Evolutionary conservation across 352 stramenopile genomes (phyloP), one percentile per base, ranked within the genome.

Genomic region (Thalassiosira livingstoniorum): DNA sequence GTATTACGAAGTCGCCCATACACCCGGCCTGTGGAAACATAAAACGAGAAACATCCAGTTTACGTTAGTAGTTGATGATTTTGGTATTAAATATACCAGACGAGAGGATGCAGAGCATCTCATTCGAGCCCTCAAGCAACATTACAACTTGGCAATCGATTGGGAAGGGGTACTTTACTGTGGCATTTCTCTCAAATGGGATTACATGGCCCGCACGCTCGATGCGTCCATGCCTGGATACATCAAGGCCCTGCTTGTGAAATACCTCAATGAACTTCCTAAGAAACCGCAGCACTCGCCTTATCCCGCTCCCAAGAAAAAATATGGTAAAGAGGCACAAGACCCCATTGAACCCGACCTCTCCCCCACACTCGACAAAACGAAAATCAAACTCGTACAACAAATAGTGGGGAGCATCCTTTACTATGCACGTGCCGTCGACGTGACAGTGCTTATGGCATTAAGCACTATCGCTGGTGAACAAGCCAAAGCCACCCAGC

Each of bases 401-500:
- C 60, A 67, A 31, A 53, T 67, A 21, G 31, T 67, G 31, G 35
- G 60, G 0, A 43, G 34, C 34, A 4, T 67, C 1, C 15, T 67
- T 10, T 67, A 43, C n/a, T 67, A 67, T 66, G 58, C 60, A 4
- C 31, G 32, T 54, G 68, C 71, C 3, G 47, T 82, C 0, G 72
- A 86, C 31, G 18, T 10, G 34, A 80, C 55, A n/a, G 72, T 81
- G 4, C 15, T 82, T 10, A 1, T 39, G 31, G 74, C 68, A 27
- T 32, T 86, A 25, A 73, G 58, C 29, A 45, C 31, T 4, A 77
- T 87, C 21, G 69, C 63, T 1, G 60, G 51, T 25, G 1, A 76
- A 42, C 79, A 90, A 82, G 25, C 80, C 45, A 57, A 69, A 37
- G 4, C 67, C 4, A 90, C 77, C 0, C 10, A 76, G 25, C 57